Base-by-base conservation (phyloP, 352 stramenopile species). In the Phytophthora agathidicida region DNA sequence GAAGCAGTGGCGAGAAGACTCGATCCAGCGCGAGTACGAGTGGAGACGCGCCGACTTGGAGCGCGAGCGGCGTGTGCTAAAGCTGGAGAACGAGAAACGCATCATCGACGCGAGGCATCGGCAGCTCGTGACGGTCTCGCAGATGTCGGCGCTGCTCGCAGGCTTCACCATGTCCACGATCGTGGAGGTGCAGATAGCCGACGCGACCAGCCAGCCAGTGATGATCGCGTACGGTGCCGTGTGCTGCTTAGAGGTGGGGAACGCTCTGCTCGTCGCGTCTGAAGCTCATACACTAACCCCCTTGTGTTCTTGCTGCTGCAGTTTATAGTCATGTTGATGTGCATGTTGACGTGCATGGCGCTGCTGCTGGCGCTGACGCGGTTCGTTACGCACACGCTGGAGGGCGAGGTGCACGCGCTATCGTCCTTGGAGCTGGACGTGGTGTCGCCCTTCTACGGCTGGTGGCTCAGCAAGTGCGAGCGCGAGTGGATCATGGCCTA, bases 21-120 rank as follows among this genome's bases (percentile, higher is more conserved):
- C 80, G 2, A 84, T 91, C 24, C 67, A 75, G 49, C 80, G 83
- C 39, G 75, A 89, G 35, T 68, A 85, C 39, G 68, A 83, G 46
- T 93, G 83, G 83, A 73, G 83, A 2, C 71, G 82, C 27, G 77
- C 78, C 50, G 83, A 93, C 35, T 49, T 91, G 8, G 80, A 89
- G 65, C 77, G 83, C 24, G 77, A 88, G 44, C 73, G 77, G 0
- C 83, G 83, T 23, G 68, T 90, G 26, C 48, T 86, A 47, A 93
- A 93, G 63, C 79, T 93, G 44, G 81, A 88, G 69, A 90, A 88
- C 66, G 83, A 93, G 65, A 89, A 91, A 64, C 78, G 77, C 44
- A 81, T 88, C 43, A 86, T 93, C 50, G 83, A 93, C 55, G 78
- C 80, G 17, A 76, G 81, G 3, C 71, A 83, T 68, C 77, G 81